Conservation (phyloP, 176 grass and related monocot genomes). For the Alopecurus myosuroides region DNA sequence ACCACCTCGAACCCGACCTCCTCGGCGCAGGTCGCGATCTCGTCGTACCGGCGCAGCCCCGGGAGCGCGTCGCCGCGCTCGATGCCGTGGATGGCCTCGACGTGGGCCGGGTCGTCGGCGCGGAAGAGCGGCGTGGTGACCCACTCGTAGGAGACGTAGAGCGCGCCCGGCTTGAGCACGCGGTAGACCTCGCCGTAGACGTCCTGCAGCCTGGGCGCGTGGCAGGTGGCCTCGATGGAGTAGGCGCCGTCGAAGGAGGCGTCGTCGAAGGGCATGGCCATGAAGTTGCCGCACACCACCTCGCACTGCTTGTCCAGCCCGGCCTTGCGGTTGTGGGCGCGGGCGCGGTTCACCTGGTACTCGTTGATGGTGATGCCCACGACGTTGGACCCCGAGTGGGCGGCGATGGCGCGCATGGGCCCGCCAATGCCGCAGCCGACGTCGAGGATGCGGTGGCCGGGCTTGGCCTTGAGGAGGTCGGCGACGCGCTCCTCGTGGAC, state of each 20-base stretch:
- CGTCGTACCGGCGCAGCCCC: conserved; percentile 70
- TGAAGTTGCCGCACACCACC: conserved; percentile 98
- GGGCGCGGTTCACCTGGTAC: conserved; percentile 93
- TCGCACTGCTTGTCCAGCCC: conserved; percentile 66
- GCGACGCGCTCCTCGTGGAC: conserved; percentile 83
- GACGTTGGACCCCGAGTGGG: conserved; percentile 62
- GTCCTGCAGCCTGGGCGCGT: conserved; percentile 87
- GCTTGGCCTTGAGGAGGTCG: conserved; percentile 52
- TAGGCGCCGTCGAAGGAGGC: conserved; percentile 89
- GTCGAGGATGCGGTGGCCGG: conserved; percentile 65
- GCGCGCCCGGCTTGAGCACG: conserved; percentile 71
- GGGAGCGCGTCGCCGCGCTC: conserved; percentile 87
- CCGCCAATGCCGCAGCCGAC: conserved; percentile 92
- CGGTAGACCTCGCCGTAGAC: conserved; percentile 88
- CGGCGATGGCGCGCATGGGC: conserved; percentile 93
- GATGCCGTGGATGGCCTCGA: conserved; percentile 87
- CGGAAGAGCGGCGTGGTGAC: conserved; percentile 84
- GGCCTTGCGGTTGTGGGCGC: conserved; percentile 86
- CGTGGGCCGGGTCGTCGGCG: conserved; percentile 57
- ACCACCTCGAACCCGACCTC: conserved; percentile 76
- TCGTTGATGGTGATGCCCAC: conserved; percentile 99
- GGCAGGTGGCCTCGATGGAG: conserved; percentile 99
- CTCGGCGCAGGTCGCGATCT: conserved; percentile 58
- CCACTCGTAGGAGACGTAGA: conserved; percentile 97
- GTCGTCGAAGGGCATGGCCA: conserved; percentile 80